Percentiles rank a stretch among this genome's conserved stretches.
Conservation (phyloP, 192 early-diverging fungal genomes). For the Coemansia interrupta region DNA sequence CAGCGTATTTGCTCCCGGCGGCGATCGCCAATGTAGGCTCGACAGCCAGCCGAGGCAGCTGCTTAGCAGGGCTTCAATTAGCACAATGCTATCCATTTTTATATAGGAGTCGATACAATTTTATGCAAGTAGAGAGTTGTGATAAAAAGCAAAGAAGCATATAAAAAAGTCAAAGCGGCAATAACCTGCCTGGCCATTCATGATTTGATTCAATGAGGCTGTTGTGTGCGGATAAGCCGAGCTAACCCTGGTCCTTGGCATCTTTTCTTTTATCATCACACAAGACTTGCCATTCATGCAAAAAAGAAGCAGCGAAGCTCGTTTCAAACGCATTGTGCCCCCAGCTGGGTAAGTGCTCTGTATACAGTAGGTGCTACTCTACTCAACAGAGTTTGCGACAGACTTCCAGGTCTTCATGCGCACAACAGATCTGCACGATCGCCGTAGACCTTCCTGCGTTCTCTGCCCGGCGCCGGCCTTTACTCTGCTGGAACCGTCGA, state of each 20-base stretch:
- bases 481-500: background rate
- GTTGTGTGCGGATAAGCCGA: too few species aligned
- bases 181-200: too few species aligned
- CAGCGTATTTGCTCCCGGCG: background rate
- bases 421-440: conserved; percentile 23
- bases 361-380: background rate
- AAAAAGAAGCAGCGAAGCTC: background rate
- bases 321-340: background rate
- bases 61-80: background rate
- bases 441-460: background rate
- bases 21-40: conserved; percentile 29
- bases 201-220: too few species aligned
- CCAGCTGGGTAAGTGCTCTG: background rate
- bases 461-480: conserved; percentile 1
- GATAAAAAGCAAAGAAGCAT: background rate
- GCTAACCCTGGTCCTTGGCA: too few species aligned
- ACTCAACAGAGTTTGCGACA: background rate
- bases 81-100: background rate
- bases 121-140: too few species aligned
- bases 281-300: background rate
- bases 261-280: too few species aligned
- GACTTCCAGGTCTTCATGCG: conserved; percentile 32
- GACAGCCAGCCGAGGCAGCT: conserved; percentile 10
- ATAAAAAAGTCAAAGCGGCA: background rate
- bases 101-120: background rate